Conservation (phyloP, 257 asterid species). For the Dorcoceras hygrometricum region DNA sequence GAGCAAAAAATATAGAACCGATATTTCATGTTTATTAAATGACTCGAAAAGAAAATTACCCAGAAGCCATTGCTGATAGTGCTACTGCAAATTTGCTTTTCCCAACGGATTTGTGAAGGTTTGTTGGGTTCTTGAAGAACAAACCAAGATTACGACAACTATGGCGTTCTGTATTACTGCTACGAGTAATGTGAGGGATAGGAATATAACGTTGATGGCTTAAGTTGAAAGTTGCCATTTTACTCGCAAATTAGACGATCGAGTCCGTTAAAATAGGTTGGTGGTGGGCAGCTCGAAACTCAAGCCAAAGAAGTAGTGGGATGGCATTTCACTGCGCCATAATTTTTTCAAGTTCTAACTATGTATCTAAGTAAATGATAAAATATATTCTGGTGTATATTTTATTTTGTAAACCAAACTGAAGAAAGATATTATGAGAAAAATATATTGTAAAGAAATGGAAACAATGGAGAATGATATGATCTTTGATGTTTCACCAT, state of each 20-base stretch:
- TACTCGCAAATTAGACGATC: slow-evolving; percentile 5
- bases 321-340: no score
- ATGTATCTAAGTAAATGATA: no score
- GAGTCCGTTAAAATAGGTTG: no score
- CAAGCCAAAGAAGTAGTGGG: no score
- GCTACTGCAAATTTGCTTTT: slow-evolving; percentile 18
- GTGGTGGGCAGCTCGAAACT: no score
- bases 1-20: not conserved
- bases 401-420: no score
- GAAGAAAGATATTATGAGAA: no score
- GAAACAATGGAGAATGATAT: no score
- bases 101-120: slow-evolving; percentile 23
- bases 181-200: slow-evolving; percentile 16
- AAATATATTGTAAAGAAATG: no score
- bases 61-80: slow-evolving; percentile 36
- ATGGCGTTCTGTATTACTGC: not conserved
- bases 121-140: slow-evolving; percentile 24
- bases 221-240: slow-evolving; percentile 35
- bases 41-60: slow-evolving; percentile 29
- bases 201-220: slow-evolving; percentile 29
- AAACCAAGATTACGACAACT: not conserved
- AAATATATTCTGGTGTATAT: no score
- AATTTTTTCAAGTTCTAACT: no score
- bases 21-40: not conserved
- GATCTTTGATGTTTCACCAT: no score